Percentiles rank a stretch among this genome's conserved stretches.
These are phyloP conservation scores for Pilatotrama ljubarskyi DNA, from an alignment of 768 basidiomycete genomes.

Conservation along the genomic window DNA sequence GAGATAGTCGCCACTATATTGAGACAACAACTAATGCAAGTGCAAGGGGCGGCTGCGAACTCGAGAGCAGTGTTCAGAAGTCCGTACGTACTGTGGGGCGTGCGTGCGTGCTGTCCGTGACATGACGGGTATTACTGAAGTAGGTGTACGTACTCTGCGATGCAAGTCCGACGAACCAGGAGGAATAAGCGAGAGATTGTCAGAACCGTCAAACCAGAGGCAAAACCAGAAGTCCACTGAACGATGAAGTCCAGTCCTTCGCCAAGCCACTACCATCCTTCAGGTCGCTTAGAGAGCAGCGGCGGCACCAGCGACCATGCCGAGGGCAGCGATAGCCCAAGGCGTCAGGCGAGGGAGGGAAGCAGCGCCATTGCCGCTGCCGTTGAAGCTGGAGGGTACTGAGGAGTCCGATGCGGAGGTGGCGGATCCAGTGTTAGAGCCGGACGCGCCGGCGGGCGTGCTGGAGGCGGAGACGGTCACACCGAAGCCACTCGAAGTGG, in stretches of 20 bases:
- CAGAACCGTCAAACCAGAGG: background rate
- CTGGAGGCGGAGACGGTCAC: slow-evolving; percentile 18
- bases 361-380: slow-evolving; percentile 33
- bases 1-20: background rate
- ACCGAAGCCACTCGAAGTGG: slow-evolving; percentile 23
- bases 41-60: background rate
- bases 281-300: slow-evolving; percentile 40
- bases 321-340: slow-evolving; percentile 38
- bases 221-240: background rate
- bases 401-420: slow-evolving; percentile 30
- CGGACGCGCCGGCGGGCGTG: background rate
- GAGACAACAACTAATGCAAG: slow-evolving; percentile 4
- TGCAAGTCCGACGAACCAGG: slow-evolving; percentile 3
- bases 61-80: slow-evolving; percentile 13
- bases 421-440: slow-evolving; percentile 19
- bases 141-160: slow-evolving; percentile 6
- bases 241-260: background rate
- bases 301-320: slow-evolving; percentile 49
- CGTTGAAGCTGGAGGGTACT: slow-evolving; percentile 34
- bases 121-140: slow-evolving; percentile 12
- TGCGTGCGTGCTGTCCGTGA: slow-evolving; percentile 1
- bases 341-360: slow-evolving; percentile 31
- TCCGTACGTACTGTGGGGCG: too few relatives aligned
- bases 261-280: background rate
- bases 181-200: background rate